Evolutionary conservation across 1,139 yeast species (phyloP), one percentile per base, ranked within the genome.

Genomic region (Geotrichum bryndzae): DNA sequence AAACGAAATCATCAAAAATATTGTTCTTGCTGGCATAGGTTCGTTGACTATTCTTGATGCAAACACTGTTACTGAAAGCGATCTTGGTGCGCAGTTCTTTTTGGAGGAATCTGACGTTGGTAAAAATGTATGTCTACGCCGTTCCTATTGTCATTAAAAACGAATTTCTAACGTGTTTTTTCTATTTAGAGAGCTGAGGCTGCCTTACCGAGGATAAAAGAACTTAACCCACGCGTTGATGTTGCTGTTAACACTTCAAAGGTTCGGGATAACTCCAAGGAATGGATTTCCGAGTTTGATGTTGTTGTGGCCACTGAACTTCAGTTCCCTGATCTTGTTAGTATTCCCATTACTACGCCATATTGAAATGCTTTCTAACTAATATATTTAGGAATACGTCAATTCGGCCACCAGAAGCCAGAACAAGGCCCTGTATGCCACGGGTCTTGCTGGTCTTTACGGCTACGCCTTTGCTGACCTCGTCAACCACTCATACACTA

Each of bases 11-110:
- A 86, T 87, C 52, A 94, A 94, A 74, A 92, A 92, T 74, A 75
- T 94, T 59, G 94, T 90, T 15, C 80, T 94, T 53, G 96, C 97
- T 45, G 99, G 99, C 2, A 79, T 94, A 62, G 96, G 96, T 13
- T 78, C 87, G 1, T 75, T 94, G 48, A 87, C 88, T 31, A 78
- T 94, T 0, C 73, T 87, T 64, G 98, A 94, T 74, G 69, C 76
- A 38, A 76, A 85, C 3, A 66, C 61, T 0, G 84, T 90, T 0
- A 70, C 74, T 1, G 88, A 82, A 51, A 84, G 81, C 52, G 97
- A 91, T 70, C 80, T 89, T 63, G 85, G 86, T 4, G 81, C 88
- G 1, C 96, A 92, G 70, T 91, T 92, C 73, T 90, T 91, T 70
- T 72, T 90, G n/a, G 79, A 79, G 51, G 81, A 80, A 22, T 59